Evolutionary conservation across 129 eudicot species (phyloP).

Genomic region (Pittosporum tobira): DNA sequence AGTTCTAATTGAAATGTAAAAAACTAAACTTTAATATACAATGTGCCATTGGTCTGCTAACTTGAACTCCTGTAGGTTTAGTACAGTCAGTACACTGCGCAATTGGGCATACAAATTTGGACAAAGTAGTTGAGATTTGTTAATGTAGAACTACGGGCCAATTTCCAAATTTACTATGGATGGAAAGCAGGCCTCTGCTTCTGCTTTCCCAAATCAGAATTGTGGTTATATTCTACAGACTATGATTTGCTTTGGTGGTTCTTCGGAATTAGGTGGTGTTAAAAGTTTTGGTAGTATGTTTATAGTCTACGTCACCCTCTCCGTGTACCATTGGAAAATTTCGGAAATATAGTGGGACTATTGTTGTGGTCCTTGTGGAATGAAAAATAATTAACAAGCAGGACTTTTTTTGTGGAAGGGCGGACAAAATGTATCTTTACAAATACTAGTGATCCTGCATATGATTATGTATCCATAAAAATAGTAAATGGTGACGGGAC

Average conservation of each 20-base stretch:
- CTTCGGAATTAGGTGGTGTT: not conserved
- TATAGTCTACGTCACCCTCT: not conserved
- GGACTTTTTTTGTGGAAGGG: too few species aligned
- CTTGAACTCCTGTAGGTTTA: not conserved
- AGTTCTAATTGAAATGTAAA: not conserved
- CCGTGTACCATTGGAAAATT: too few species aligned
- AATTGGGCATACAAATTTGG: not conserved
- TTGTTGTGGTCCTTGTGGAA: too few species aligned
- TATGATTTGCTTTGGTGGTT: not conserved
- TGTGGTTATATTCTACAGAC: not conserved
- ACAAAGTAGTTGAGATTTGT: not conserved
- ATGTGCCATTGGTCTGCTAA: constrained; percentile 8
- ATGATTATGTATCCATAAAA: not conserved
- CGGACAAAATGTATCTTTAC: too few species aligned
- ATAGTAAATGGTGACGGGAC: not conserved
- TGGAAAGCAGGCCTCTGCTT: not conserved
- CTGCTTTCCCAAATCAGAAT: too few species aligned
- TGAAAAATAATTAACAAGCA: too few species aligned
- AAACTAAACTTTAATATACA: not conserved
- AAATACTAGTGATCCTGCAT: not conserved
- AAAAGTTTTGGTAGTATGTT: not conserved
- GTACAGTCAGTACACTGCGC: not conserved
- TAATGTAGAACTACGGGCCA: not conserved
- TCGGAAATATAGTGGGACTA: too few species aligned
- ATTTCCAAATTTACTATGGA: not conserved